Base-by-base conservation (phyloP, 164 flowering plant species). In the Brasenia schreberi region DNA sequence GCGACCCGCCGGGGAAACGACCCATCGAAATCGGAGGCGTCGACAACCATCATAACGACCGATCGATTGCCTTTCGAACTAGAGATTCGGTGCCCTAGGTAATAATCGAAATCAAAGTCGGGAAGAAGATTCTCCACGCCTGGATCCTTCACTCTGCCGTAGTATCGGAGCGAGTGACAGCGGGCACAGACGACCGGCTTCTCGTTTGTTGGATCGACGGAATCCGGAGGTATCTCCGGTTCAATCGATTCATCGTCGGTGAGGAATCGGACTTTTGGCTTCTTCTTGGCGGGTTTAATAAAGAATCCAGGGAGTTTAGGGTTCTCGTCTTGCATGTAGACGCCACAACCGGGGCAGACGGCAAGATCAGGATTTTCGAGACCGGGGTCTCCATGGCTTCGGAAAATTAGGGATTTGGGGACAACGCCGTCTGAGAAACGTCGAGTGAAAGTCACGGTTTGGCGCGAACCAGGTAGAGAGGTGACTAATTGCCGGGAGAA, bases 41-140 rank as follows among this genome's bases (percentile, higher is more conserved):
- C 99, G 23, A 91, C 97, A 16, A 91, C 92, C 88, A 89, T 78
- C 65, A 94, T 63, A 43, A 94, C 92, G 64, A 91, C 86, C 1
- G 89, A 77, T 33, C 96, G 79, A 5, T 84, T 71, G 56, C 96
- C 96, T 2, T 72, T 58, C 0, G 79, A 23, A 3, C 83, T 75
- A 5, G 67, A 80, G 73, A 94, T 59, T 71, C 77, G 88, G 79
- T 81, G 77, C 59, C 99, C 96, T 7, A 94, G 83, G 0, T 97
- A 91, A 70, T 91, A 88, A 77, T 91, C 88, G 49, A 94, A 91
- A 78, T 94, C 99, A 69, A 94, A 94, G 64, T 89, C 97, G 1
- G 99, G 99, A 63, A 94, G 79, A 74, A 94, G 74, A 69, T 91
- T 91, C 77, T 94, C 99, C 18, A 79, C 87, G 5, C 75, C 67